Percentiles rank a stretch among this genome's conserved stretches.
These are phyloP conservation scores for Sechiopsis laciniata DNA, from an alignment of 306 rosid genomes.

Conservation along the genomic window DNA sequence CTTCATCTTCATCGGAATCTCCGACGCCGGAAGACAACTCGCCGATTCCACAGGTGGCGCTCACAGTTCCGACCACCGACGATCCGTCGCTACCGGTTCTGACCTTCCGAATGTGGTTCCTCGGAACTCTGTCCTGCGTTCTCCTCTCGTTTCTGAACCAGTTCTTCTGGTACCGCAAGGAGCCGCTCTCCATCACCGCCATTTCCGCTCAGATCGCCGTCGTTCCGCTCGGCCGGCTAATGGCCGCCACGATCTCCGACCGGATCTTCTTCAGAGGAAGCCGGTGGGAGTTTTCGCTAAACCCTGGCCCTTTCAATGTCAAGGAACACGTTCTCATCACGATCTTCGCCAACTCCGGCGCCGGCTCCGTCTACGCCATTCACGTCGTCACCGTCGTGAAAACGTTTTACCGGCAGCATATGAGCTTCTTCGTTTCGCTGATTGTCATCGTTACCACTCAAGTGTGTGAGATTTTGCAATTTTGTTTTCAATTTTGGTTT, in stretches of 20 bases:
- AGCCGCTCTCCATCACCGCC: constrained; percentile 74
- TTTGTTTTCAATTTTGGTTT: not conserved
- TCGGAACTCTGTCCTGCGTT: constrained; percentile 62
- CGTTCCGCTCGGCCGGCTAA: constrained; percentile 73
- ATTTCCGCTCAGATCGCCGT: constrained; percentile 94
- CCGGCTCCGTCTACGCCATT: constrained; percentile 85
- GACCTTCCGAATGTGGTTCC: constrained; percentile 86
- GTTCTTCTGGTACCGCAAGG: constrained; percentile 83
- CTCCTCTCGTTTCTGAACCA: constrained; percentile 80
- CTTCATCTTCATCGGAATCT: not conserved
- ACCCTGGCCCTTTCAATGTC: constrained; percentile 87
- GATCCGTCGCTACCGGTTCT: constrained; percentile 65
- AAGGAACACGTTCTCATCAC: constrained; percentile 91
- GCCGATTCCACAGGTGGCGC: constrained; percentile 65
- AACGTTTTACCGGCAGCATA: constrained; percentile 45
- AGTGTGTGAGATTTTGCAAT: constrained; percentile 28
- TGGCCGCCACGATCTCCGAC: constrained; percentile 55
- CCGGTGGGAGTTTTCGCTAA: constrained; percentile 56
- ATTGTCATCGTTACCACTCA: constrained; percentile 77
- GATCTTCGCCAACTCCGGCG: constrained; percentile 92
- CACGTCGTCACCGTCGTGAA: constrained; percentile 75
- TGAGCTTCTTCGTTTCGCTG: constrained; percentile 61
- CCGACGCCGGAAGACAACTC: constrained; percentile 44
- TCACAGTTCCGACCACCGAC: constrained; percentile 68
- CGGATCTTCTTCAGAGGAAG: constrained; percentile 55